phyloP scores from a whole-genome alignment of 768 basidiomycete species.

The Peribolospora baueri region DNA sequence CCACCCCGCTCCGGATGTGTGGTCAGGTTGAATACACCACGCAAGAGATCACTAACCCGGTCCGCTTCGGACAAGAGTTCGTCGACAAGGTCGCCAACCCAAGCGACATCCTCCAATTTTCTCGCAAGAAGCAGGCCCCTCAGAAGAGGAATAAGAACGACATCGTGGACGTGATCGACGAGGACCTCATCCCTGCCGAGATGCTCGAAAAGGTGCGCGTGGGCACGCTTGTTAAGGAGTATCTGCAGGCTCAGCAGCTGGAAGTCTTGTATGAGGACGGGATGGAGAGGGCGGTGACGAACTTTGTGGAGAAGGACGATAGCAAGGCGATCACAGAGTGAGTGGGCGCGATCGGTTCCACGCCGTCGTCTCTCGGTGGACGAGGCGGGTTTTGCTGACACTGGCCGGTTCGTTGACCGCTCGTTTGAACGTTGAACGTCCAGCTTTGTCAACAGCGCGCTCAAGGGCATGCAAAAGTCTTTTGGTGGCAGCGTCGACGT shows the following conservation, averaged over 20 bases:
- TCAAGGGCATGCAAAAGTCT: neutral
- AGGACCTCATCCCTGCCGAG: slow-evolving; percentile 32
- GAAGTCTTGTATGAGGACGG: slow-evolving; percentile 71
- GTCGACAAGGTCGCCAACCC: slow-evolving; percentile 78
- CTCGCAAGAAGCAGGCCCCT: slow-evolving; percentile 46
- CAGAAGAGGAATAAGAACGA: slow-evolving; percentile 29
- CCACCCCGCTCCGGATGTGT: slow-evolving; percentile 7
- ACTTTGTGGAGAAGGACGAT: slow-evolving; percentile 95
- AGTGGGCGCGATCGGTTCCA: slow-evolving; percentile 16
- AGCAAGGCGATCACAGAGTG: slow-evolving; percentile 70
- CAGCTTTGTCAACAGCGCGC: neutral
- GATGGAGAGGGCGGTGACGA: slow-evolving; percentile 80
- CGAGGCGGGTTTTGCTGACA: neutral
- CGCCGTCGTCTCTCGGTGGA: neutral
- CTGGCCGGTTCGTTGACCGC: neutral
- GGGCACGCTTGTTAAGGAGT: slow-evolving; percentile 71
- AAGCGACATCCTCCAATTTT: slow-evolving; percentile 72
- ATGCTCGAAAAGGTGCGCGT: slow-evolving; percentile 55
- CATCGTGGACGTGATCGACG: slow-evolving; percentile 34
- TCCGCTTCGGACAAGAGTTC: slow-evolving; percentile 91
- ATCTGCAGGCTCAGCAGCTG: slow-evolving; percentile 71
- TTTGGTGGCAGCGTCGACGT: too few relatives aligned
- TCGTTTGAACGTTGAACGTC: neutral
- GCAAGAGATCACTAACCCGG: slow-evolving; percentile 67
- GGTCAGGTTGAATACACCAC: slow-evolving; percentile 1